Evolutionary conservation across 2,329 filamentous ascomycete species (phyloP), one percentile per base, ranked within the genome.

Genomic region (Talaromyces sp.): DNA sequence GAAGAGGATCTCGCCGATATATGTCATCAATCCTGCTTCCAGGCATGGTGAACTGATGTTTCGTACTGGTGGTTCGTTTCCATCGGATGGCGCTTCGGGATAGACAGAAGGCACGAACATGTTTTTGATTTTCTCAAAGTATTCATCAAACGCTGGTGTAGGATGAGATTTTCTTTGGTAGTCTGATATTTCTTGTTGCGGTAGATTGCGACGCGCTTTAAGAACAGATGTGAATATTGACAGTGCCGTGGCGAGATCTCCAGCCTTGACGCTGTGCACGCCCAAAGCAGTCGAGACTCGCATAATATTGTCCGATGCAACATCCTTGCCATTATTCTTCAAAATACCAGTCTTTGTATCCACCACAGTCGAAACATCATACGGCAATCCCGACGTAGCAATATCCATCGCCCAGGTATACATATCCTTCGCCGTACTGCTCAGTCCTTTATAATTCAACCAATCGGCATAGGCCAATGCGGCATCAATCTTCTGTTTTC

Each of bases 1-100:
- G 72, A 89, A 97, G 33, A 97, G 81, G 53, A 97, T 96, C 75
- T 97, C 93, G 59, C 93, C 93, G 62, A 97, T 93, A 73, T 96
- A 94, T 22, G 91, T 82, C 79, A 91, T 91, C 13, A 97, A 75
- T 0, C 85, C 90, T 2, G 91, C 91, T 73, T 97, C 92, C 63
- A 94, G 88, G 72, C 92, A 97, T 37, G 83, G 81, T 63, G 89
- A 84, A 28, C 81, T 78, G 9, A 84, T 69, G 57, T 82, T 83
- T 48, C 89, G 87, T 58, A 80, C 74, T 0, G 92, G 84, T 0
- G 87, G 80, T 2, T 82, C 75, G 48, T 88, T 83, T 56, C 92
- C 92, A 51, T 89, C 86, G 0, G 83, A 78, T 0, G 87, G 88
- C 0, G 89, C 81, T 0, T 84, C 72, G 0, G 93, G 91, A 68